Evolutionary conservation across 257 asterid species (phyloP), one percentile per base, ranked within the genome.

Genomic region (Ilex asprella): DNA sequence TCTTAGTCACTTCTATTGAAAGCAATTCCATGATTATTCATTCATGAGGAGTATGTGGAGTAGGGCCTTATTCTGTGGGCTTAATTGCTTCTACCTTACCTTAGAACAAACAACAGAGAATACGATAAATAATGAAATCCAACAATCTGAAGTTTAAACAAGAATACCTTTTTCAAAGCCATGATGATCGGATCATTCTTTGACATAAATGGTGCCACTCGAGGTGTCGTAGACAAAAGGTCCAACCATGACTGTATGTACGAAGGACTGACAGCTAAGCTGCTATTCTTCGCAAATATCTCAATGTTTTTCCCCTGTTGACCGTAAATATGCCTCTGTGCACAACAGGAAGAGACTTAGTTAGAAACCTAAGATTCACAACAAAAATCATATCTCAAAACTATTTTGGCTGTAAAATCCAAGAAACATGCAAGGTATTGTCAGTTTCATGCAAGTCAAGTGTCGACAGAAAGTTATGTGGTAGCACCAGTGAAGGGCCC

Each of bases 211-310:
- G 97, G 95, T 31, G 94, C 94, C 65, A 84, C 88, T 61, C 96
- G 81, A 61, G 99, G 95, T 30, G 96, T 84, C 62, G 86, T 78
- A 5, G 97, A 89, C 78, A 93, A 74, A 73, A 80, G 86, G 69
- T 81, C 79, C 63, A 87, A 74, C 99, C 99, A 93, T 1, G 96
- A 84, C 41, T 78, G 84, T 59, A 89, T 73, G 57, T 93, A 84
- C 65, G 80, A 85, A 70, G 95, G 95, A 76, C 84, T 93, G 66
- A 87, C 75, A 16, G 97, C 86, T 76, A 89, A 85, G 68, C 92
- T 87, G 80, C 95, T 82, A 53, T 70, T 68, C 72, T 85, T 95
- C 52, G 99, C 85, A 75, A 93, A 93, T 73, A 93, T 74, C 53
- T 81, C 74, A 13, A 80, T 73, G 60, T 63, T 78, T 73, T 77